Base-by-base conservation (phyloP, 2,329 filamentous ascomycete species). In the Stachybotrys chlorohalonatus region DNA sequence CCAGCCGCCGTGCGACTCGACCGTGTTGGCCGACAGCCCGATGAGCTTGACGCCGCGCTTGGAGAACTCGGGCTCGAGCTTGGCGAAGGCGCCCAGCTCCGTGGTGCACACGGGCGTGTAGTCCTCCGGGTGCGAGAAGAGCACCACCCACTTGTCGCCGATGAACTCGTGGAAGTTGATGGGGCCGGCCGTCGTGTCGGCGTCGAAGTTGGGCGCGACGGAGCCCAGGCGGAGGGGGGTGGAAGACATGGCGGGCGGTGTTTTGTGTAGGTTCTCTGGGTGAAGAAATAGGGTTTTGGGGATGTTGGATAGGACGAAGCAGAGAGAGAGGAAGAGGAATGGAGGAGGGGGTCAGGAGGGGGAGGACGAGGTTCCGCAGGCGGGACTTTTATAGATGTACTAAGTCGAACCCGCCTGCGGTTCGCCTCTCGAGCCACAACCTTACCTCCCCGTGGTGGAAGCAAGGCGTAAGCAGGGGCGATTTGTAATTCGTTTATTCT, bases 41-140 rank as follows among this genome's bases (percentile, higher is more conserved):
- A 96, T 93, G 75, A 96, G 85, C 83, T 96, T 95, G 66, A 93
- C 89, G 60, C 84, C 85, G 59, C 91, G 85, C 79, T 89, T 90
- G 66, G 84, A 81, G 74, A 96, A 96, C 73, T 96, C 90, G 65
- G 85, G 83, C 77, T 90, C 85, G 59, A 96, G 81, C 75, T 92
- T 94, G 63, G 91, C 89, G 66, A 96, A 95, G 57, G 91, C 91
- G 59, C 91, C 92, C 59, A 96, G 86, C 78, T 96, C 92, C 54
- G 91, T 96, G 60, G 92, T 96, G 81, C 92, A 96, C 57, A 96
- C 92, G 54, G 92, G 92, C 1, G 92, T 96, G 80, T 89, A 96
- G 74, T 96, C 92, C 72, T 86, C 87, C 3, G 89, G 89, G 76
- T 93, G 89, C 36, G 86, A 90, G 79, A 94, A 93, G 63, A 94